Evolutionary conservation across 345 rosid genomes (phyloP).

Genomic region (Arabidopsis arenosa): DNA sequence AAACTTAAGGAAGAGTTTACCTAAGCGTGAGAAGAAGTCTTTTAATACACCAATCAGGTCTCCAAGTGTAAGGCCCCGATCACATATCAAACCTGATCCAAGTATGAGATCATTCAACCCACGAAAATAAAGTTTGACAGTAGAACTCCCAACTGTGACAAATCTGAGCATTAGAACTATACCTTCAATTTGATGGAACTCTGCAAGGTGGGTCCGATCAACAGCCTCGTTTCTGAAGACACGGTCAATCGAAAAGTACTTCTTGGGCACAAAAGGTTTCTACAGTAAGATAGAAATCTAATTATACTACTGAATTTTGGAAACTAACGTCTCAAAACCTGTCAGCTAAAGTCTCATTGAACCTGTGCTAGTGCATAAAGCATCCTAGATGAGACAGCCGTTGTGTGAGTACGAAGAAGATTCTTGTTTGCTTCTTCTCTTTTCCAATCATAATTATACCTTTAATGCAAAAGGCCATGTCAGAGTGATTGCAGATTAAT

Average conservation of each 20-base stretch:
- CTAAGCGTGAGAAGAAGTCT: slow-evolving; percentile 89
- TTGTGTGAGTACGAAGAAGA: slow-evolving; percentile 87
- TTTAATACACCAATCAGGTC: slow-evolving; percentile 86
- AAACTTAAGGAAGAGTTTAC: slow-evolving; percentile 45
- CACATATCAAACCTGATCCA: slow-evolving; percentile 83
- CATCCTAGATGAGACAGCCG: slow-evolving; percentile 87
- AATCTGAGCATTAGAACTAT: slow-evolving; percentile 23
- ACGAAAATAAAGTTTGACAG: slow-evolving; percentile 19
- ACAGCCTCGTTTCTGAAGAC: slow-evolving; percentile 99
- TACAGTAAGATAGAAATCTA: slow-evolving; percentile 33
- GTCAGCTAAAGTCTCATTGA: slow-evolving; percentile 10
- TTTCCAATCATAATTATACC: slow-evolving; percentile 92
- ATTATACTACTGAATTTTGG: slow-evolving; percentile 11
- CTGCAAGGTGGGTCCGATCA: slow-evolving; percentile 94
- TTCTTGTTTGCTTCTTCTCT: slow-evolving; percentile 96
- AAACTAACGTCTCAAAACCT: background rate
- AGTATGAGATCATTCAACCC: background rate
- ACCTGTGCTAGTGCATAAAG: slow-evolving; percentile 85
- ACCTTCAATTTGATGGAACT: slow-evolving; percentile 99
- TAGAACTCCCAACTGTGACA: background rate
- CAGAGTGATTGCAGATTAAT: background rate
- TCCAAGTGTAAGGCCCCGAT: slow-evolving; percentile 90
- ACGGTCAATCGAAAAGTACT: slow-evolving; percentile 92
- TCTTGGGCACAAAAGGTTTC: slow-evolving; percentile 77
- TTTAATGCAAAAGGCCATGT: slow-evolving; percentile 26